These are phyloP conservation scores for Aspergillus saccharolyticus DNA, from an alignment of 495 filamentous ascomycete species.

Conservation along the genomic window DNA sequence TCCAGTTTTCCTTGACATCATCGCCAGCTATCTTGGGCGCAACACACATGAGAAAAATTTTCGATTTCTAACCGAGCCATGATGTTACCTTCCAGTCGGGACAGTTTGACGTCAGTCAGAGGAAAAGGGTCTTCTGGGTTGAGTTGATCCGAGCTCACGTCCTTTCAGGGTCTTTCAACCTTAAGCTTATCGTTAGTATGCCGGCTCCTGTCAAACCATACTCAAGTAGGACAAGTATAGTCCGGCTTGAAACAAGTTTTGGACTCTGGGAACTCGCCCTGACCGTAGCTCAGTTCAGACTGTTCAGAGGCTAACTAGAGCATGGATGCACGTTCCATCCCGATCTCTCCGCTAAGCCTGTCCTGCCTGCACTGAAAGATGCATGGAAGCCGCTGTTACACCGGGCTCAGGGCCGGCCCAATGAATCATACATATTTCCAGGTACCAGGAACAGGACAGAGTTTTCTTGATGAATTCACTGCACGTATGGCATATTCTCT, in stretches of 20 bases:
- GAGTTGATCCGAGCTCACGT: not conserved
- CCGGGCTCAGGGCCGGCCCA: not conserved
- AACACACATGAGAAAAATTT: not conserved
- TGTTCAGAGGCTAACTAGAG: too few relatives aligned
- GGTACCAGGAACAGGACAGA: not conserved
- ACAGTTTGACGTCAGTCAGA: not conserved
- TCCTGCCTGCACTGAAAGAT: not conserved
- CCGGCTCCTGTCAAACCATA: not conserved
- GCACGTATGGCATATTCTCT: not conserved
- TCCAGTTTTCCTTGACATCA: not conserved
- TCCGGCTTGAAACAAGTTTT: conserved; percentile 2
- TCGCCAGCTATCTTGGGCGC: not conserved
- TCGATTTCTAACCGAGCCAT: not conserved
- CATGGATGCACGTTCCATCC: too few relatives aligned
- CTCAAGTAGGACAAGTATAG: not conserved
- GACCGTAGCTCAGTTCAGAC: too few relatives aligned
- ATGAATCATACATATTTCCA: not conserved
- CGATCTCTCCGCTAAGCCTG: not conserved
- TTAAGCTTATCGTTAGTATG: conserved; percentile 8
- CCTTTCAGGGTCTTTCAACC: not conserved
- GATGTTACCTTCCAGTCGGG: not conserved
- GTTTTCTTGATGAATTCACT: not conserved
- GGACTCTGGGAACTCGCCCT: not conserved
- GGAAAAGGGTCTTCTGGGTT: not conserved
- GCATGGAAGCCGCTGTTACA: conserved; percentile 1